These are phyloP conservation scores for Penicillium mononematosum DNA, from an alignment of 495 filamentous ascomycete species.

Conservation along the genomic window DNA sequence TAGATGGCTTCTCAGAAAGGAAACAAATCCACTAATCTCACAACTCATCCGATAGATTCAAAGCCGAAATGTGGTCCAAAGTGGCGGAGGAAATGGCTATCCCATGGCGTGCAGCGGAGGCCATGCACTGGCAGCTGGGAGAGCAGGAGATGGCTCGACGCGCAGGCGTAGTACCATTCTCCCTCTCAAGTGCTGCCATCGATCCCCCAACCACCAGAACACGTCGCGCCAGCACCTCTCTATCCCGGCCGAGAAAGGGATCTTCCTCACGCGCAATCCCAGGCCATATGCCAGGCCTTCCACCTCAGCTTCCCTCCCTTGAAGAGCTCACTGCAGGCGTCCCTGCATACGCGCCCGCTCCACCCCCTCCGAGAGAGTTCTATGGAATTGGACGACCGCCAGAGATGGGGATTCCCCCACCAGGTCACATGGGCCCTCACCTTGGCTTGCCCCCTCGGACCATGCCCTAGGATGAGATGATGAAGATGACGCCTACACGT, in stretches of 20 bases:
- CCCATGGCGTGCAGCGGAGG: slow-evolving; percentile 93
- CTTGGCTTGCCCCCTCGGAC: slow-evolving; percentile 43
- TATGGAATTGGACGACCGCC: slow-evolving; percentile 41
- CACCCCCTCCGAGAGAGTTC: slow-evolving; percentile 38
- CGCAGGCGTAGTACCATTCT: slow-evolving; percentile 80
- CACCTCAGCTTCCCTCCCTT: slow-evolving; percentile 45
- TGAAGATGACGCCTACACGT: slow-evolving; percentile 29
- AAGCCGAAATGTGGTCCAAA: slow-evolving; percentile 94
- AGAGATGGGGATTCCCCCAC: slow-evolving; percentile 33
- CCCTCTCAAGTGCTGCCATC: slow-evolving; percentile 59
- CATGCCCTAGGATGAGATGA: slow-evolving; percentile 36
- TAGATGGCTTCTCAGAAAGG: background rate
- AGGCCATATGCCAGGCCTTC: slow-evolving; percentile 30
- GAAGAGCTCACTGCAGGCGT: slow-evolving; percentile 49
- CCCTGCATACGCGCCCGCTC: slow-evolving; percentile 45
- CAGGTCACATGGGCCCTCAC: slow-evolving; percentile 34
- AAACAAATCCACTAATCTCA: slow-evolving; percentile 3
- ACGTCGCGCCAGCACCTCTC: slow-evolving; percentile 46
- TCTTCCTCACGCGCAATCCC: slow-evolving; percentile 40
- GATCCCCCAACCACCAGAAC: slow-evolving; percentile 51
- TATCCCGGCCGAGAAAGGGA: slow-evolving; percentile 44
- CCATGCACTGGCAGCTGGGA: slow-evolving; percentile 97
- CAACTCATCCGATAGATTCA: slow-evolving; percentile 62
- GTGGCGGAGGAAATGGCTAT: slow-evolving; percentile 93
- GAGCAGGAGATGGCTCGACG: slow-evolving; percentile 89